Conservation (phyloP, 2,329 filamentous ascomycete species). For the Fusarium subglutinans region DNA sequence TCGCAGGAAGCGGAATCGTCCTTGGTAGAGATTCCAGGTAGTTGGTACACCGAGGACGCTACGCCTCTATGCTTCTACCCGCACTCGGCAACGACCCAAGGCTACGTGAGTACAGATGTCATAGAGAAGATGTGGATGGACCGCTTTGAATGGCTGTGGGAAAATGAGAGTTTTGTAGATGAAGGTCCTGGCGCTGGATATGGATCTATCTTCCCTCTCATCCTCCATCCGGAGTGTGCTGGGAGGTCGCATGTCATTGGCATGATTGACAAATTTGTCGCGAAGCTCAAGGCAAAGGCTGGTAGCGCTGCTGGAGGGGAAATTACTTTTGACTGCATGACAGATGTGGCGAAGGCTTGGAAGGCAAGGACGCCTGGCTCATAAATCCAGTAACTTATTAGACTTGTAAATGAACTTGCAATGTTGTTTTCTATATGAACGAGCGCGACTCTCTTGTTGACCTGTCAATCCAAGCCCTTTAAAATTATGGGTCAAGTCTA, state of each 20-base stretch:
- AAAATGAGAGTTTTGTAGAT: neutral
- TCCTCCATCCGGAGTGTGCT: neutral
- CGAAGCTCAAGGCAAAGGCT: neutral
- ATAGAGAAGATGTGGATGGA: neutral
- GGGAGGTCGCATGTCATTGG: neutral
- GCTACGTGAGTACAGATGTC: neutral
- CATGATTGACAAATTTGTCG: neutral
- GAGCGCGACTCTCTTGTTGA: too few species aligned
- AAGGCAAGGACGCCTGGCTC: neutral
- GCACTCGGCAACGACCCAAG: neutral
- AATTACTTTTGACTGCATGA: neutral
- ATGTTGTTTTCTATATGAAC: rapidly evolving
- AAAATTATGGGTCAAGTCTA: too few species aligned
- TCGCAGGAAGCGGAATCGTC: rapidly evolving
- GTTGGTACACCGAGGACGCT: conserved; percentile 3
- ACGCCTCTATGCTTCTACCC: neutral
- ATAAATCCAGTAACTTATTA: rapidly evolving
- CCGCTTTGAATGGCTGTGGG: neutral
- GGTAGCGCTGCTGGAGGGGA: neutral
- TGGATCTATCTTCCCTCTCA: neutral
- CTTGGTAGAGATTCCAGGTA: neutral
- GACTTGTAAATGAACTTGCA: rapidly evolving
- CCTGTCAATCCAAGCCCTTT: too few species aligned
- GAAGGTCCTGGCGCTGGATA: neutral
- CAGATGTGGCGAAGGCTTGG: neutral